Conservation (phyloP, 1,139 yeast genomes). For the Pichia sp. region DNA sequence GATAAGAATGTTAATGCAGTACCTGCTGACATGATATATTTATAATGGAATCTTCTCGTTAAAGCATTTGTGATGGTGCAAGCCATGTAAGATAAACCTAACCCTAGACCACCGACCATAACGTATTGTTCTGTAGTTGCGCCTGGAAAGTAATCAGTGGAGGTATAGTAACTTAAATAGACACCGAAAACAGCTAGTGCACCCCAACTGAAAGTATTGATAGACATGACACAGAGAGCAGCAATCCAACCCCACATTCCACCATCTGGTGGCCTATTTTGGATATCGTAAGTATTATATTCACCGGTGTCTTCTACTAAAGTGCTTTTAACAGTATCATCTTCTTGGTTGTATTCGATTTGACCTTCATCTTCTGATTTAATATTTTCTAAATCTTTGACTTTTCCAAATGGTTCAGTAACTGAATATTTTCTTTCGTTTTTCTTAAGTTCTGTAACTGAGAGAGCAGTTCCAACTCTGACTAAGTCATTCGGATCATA, state of each 20-base stretch:
- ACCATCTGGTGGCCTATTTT: conserved; percentile 57
- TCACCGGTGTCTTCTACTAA: conserved; percentile 30
- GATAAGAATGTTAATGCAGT: conserved; percentile 52
- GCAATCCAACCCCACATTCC: conserved; percentile 70
- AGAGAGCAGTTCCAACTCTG: conserved; percentile 15
- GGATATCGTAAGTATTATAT: conserved; percentile 33
- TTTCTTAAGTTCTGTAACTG: neutral
- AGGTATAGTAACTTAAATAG: conserved; percentile 55
- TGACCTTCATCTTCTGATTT: neutral
- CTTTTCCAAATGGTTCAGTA: conserved; percentile 3
- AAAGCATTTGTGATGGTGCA: conserved; percentile 51
- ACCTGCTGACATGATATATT: conserved; percentile 46
- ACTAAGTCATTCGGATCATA: conserved; percentile 12
- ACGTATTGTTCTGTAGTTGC: conserved; percentile 64
- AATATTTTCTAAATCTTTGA: neutral
- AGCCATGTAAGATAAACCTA: conserved; percentile 54
- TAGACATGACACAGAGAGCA: conserved; percentile 50
- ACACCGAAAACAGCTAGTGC: conserved; percentile 70
- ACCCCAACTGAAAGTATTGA: conserved; percentile 66
- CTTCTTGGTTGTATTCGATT: neutral
- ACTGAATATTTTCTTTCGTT: neutral
- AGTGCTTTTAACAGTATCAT: neutral
- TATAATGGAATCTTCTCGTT: conserved; percentile 35
- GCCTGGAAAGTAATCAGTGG: conserved; percentile 50
- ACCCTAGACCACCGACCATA: conserved; percentile 64